These are phyloP conservation scores for Ganoderma boninense DNA, from an alignment of 1,284 basidiomycete genomes.

Conservation along the genomic window DNA sequence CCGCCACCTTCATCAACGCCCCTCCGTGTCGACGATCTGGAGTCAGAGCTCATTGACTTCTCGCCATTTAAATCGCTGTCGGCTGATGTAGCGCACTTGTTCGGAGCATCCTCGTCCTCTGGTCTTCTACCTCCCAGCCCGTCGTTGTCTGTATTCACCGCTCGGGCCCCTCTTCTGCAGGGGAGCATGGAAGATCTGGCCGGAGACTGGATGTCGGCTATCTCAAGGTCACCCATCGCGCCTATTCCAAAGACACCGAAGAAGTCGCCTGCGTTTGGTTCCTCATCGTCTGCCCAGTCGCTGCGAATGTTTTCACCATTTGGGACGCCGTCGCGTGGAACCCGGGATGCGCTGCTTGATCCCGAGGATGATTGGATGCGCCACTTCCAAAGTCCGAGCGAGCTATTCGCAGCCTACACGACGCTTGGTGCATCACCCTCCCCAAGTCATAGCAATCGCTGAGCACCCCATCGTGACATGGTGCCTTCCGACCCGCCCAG, in stretches of 20 bases:
- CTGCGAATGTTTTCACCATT: constrained; percentile 18
- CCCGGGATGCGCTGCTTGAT: neutral
- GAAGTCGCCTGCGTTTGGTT: constrained; percentile 19
- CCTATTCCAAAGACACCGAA: constrained; percentile 24
- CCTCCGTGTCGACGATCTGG: constrained; percentile 19
- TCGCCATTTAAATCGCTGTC: constrained; percentile 27
- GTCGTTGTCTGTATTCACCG: constrained; percentile 17
- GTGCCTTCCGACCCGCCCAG: neutral
- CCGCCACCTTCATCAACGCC: constrained; percentile 16
- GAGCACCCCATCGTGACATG: neutral
- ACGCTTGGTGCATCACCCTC: neutral
- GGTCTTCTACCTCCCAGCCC: constrained; percentile 11
- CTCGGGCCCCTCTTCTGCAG: constrained; percentile 24
- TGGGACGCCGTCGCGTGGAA: constrained; percentile 26
- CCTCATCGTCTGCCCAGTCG: neutral
- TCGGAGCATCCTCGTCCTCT: constrained; percentile 3
- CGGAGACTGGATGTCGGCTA: constrained; percentile 14
- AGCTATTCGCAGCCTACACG: constrained; percentile 7
- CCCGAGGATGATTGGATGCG: constrained; percentile 24
- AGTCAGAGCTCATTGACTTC: constrained; percentile 29
- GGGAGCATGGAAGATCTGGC: constrained; percentile 24
- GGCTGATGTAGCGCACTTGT: neutral
- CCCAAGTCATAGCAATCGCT: neutral
- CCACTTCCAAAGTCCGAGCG: constrained; percentile 26
- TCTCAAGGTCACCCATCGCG: constrained; percentile 5